phyloP scores from a whole-genome alignment of 2,329 filamentous ascomycete genomes.

The Exophiala sp. region DNA sequence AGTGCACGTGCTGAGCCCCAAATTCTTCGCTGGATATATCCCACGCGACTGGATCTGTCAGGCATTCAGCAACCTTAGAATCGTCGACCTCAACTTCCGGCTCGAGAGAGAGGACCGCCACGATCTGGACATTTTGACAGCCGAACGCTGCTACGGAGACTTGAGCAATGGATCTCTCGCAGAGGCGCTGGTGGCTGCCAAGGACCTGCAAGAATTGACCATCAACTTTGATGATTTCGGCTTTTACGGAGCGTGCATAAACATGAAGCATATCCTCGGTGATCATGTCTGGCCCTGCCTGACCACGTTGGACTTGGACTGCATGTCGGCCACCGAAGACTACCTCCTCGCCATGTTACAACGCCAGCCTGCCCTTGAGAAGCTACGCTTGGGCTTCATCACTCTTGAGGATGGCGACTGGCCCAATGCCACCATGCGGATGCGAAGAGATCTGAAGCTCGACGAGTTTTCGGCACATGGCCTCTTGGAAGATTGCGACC shows the following conservation, averaged over 20 bases:
- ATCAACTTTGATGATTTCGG: constrained; percentile 27
- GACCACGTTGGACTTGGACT: constrained; percentile 22
- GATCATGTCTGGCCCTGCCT: constrained; percentile 21
- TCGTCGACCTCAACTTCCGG: constrained; percentile 22
- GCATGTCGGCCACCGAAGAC: constrained; percentile 20
- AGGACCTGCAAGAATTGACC: constrained; percentile 17
- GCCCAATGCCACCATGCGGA: constrained; percentile 15
- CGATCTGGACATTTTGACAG: constrained; percentile 10
- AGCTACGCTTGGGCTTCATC: constrained; percentile 20
- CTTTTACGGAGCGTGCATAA: constrained; percentile 14
- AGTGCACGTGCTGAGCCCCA: constrained; percentile 23
- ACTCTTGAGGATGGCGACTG: constrained; percentile 20
- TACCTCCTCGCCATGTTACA: constrained; percentile 19
- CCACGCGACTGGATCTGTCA: constrained; percentile 11
- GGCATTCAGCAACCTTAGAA: constrained; percentile 20
- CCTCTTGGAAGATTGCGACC: constrained; percentile 21
- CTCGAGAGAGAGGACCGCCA: constrained; percentile 20
- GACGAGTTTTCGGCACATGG: constrained; percentile 18
- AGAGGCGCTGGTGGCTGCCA: constrained; percentile 16
- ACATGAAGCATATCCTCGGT: constrained; percentile 17
- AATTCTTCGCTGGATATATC: constrained; percentile 24
- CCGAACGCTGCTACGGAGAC: constrained; percentile 17
- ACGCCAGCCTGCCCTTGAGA: constrained; percentile 20
- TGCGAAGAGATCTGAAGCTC: constrained; percentile 22
- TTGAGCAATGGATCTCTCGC: constrained; percentile 20